Evolutionary conservation across 257 asterid genomes (phyloP).

Genomic region (Jacaranda mimosifolia): DNA sequence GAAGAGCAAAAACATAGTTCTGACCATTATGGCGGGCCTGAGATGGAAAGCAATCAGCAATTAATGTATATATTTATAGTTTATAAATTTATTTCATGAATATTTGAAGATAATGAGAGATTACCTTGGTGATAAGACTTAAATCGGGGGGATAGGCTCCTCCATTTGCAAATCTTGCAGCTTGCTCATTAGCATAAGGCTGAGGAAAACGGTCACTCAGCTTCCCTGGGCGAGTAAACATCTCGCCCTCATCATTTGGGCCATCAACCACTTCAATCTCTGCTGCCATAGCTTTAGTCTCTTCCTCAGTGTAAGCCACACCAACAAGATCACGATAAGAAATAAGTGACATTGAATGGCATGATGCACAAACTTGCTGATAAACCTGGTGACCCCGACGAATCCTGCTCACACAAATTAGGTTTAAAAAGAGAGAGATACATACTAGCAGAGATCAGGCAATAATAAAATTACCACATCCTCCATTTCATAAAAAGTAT

Average conservation of each 20-base stretch:
- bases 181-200: conserved; percentile 81
- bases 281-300: conserved; percentile 86
- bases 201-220: conserved; percentile 80
- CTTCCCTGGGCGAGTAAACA: conserved; percentile 83
- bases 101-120: conserved; percentile 15
- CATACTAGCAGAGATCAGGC: background rate
- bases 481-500: background rate
- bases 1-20: conserved; percentile 75
- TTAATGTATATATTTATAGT: background rate
- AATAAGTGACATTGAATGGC: conserved; percentile 84
- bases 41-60: conserved; percentile 28
- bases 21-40: conserved; percentile 87
- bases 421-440: background rate
- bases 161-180: conserved; percentile 89
- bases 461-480: background rate
- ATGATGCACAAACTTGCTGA: conserved; percentile 84
- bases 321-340: conserved; percentile 86
- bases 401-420: conserved; percentile 49
- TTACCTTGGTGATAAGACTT: conserved; percentile 82
- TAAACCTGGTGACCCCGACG: conserved; percentile 85
- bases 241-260: conserved; percentile 87
- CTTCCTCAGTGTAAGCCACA: conserved; percentile 89
- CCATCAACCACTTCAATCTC: conserved; percentile 88
- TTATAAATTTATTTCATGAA: background rate
- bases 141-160: conserved; percentile 91